Evolutionary conservation across 2,329 filamentous ascomycete species (phyloP).

Genomic region (Pyricularia pennisetigena): DNA sequence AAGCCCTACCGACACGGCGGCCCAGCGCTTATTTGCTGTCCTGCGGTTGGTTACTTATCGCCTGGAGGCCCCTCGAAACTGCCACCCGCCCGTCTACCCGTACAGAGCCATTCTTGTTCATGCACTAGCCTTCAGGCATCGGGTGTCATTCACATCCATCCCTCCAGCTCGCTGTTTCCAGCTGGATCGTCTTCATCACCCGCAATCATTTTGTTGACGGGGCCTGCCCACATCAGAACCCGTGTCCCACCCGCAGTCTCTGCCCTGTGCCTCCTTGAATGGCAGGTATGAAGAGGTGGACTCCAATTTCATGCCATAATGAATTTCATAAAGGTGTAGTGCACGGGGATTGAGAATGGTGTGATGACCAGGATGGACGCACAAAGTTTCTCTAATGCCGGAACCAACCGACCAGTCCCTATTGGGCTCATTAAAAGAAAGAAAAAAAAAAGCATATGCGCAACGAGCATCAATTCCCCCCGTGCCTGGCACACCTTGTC

Average conservation of each 20-base stretch:
- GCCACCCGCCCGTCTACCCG: not conserved
- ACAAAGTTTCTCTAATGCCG: not conserved
- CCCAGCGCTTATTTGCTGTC: not conserved
- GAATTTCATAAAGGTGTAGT: not conserved
- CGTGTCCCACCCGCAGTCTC: not conserved
- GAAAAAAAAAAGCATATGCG: not conserved
- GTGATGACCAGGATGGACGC: not conserved
- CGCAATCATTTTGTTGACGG: not conserved
- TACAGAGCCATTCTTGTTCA: not conserved
- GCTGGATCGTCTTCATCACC: not conserved
- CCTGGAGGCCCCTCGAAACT: not conserved
- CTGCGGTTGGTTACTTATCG: not conserved
- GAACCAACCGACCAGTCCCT: not conserved
- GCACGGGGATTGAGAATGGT: not conserved
- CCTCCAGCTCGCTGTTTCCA: not conserved
- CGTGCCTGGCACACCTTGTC: not conserved
- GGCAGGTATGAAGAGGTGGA: not conserved
- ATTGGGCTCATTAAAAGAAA: not conserved
- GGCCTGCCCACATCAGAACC: not conserved
- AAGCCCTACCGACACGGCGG: not conserved
- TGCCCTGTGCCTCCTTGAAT: not conserved
- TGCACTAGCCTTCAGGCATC: not conserved
- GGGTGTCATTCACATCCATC: not conserved
- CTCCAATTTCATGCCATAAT: not conserved
- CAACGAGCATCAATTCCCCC: not conserved